Evolutionary conservation across 106 monocot genomes (phyloP), one percentile per base, ranked within the genome.

Genomic region (Dioscorea zingiberensis): DNA sequence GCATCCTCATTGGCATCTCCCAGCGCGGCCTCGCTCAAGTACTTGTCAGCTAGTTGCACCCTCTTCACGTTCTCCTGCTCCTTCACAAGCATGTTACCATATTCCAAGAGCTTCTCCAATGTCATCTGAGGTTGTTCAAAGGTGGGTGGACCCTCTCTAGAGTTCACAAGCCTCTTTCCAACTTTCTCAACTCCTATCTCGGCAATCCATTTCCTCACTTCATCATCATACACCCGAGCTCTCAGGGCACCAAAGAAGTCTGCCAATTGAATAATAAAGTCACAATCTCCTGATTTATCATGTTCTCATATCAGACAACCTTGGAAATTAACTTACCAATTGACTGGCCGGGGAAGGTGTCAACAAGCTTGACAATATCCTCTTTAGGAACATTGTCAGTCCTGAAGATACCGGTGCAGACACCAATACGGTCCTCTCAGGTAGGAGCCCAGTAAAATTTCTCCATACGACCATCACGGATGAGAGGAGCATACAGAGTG

Each of bases 41-140:
- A 87, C 59, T 78, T 82, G 67, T 87, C 82, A 13, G 87, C 82
- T 57, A 87, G 56, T 32, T 83, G 87, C 51, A 87, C 87, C 48
- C 87, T 82, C 87, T 87, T 87, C 47, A 87, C 87, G 29, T 83
- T 87, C 76, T 87, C 87, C 70, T 87, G 87, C 61, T 87, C 87
- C 65, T 68, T 55, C 17, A 87, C 87, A 38, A 87, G 70, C 87
- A 87, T 82, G 75, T 74, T 77, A 2, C 87, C 87, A 44, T 87
- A 87, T 69, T 76, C 87, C 55, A 87, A 67, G 12, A 87, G 87
- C 79, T 76, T 87, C 24, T 73, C 82, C 29, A 83, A 4, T 17
- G 58, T 82, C 87, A 87, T 87, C 66, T 65, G 48, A 2, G 87
- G 87, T 70, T 82, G 79, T 18, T 87, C 79, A 44, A 87, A 87